These are phyloP conservation scores for Clarireedia homoeocarpa DNA, from an alignment of 2,329 filamentous ascomycete species.

Conservation along the genomic window DNA sequence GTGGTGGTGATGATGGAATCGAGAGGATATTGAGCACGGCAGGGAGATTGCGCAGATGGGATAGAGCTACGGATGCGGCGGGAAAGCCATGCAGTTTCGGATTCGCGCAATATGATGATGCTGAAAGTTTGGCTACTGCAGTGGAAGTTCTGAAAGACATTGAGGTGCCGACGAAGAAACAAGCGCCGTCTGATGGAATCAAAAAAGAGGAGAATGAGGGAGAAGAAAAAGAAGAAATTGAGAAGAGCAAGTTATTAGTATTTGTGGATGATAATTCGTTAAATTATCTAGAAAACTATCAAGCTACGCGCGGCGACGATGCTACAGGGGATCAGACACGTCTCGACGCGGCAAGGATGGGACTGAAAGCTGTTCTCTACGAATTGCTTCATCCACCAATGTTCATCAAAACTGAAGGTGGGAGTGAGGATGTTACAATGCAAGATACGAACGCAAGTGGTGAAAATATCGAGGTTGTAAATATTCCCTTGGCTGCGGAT, in stretches of 20 bases:
- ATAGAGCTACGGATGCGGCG: conserved; percentile 64
- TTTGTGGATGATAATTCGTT: conserved; percentile 75
- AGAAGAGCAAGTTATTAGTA: conserved; percentile 64
- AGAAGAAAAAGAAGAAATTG: conserved; percentile 36
- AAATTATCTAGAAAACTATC: conserved; percentile 79
- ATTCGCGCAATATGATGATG: conserved; percentile 92
- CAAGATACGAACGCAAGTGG: conserved; percentile 49
- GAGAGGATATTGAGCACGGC: conserved; percentile 72
- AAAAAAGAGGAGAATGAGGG: conserved; percentile 35
- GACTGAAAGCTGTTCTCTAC: conserved; percentile 59
- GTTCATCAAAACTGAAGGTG: conserved; percentile 42
- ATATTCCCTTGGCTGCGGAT: conserved; percentile 78
- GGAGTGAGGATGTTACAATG: conserved; percentile 63
- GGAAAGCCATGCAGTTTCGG: conserved; percentile 82
- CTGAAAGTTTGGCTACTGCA: conserved; percentile 77
- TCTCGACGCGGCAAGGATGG: conserved; percentile 59
- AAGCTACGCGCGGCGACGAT: conserved; percentile 57
- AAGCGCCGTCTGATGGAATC: conserved; percentile 41
- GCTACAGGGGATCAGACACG: conserved; percentile 55
- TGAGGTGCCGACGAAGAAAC: conserved; percentile 72
- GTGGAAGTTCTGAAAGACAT: conserved; percentile 78
- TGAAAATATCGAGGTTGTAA: conserved; percentile 74
- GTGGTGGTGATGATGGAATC: conserved; percentile 68
- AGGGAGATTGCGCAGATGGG: conserved; percentile 78
- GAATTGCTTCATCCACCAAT: conserved; percentile 63